phyloP scores from a whole-genome alignment of 306 rosid genomes.

The Prunus salicina region DNA sequence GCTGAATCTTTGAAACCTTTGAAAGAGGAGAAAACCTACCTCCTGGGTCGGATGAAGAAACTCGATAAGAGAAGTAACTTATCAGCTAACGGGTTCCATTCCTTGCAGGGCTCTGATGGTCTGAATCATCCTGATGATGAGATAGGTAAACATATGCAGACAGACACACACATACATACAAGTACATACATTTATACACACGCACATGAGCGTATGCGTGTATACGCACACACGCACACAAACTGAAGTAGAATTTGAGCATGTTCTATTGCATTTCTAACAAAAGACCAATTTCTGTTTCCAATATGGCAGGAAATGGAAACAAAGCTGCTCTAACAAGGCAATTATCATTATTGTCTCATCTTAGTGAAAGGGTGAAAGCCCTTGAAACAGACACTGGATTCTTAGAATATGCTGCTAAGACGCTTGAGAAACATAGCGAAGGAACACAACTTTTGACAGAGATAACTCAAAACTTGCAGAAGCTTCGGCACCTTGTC shows the following conservation, averaged over 20 bases:
- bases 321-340: constrained; percentile 26
- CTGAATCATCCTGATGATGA: constrained; percentile 30
- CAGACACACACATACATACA: not conserved
- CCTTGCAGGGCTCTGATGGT: constrained; percentile 27
- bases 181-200: not conserved
- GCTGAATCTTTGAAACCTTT: constrained; percentile 36
- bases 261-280: not conserved
- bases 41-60: constrained; percentile 56
- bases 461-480: constrained; percentile 44
- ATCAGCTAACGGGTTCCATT: constrained; percentile 35
- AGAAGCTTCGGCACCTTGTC: constrained; percentile 45
- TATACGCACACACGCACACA: not conserved
- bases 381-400: constrained; percentile 50
- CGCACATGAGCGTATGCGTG: not conserved
- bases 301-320: constrained; percentile 42
- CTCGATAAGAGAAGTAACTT: constrained; percentile 30
- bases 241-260: not conserved
- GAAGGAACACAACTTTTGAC: constrained; percentile 51
- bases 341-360: constrained; percentile 37
- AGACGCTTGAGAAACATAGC: constrained; percentile 34
- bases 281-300: not conserved
- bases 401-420: constrained; percentile 37
- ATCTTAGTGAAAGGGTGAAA: constrained; percentile 46
- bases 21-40: constrained; percentile 47
- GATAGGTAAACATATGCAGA: constrained; percentile 40